These are phyloP conservation scores for Dysphania ambrosioides DNA, from an alignment of 148 eudicot species.

Conservation along the genomic window DNA sequence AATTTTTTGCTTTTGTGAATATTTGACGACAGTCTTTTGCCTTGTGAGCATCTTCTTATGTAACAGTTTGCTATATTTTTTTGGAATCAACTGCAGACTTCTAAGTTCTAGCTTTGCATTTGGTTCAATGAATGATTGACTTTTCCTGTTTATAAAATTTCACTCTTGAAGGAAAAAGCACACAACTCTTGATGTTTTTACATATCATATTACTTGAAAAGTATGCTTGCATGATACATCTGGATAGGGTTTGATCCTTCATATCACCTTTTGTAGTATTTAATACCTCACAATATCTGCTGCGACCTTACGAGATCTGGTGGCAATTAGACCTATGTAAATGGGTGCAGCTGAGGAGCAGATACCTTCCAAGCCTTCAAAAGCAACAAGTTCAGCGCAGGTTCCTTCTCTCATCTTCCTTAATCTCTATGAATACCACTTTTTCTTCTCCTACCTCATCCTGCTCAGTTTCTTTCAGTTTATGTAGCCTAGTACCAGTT, in stretches of 20 bases:
- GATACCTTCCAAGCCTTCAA: constrained; percentile 62
- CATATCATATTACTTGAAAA: neutral
- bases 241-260: constrained; percentile 8
- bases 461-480: neutral
- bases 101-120: neutral
- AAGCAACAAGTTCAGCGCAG: constrained; percentile 56
- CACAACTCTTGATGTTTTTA: neutral
- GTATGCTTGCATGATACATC: neutral
- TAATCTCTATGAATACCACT: neutral
- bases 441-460: neutral
- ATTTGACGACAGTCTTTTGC: neutral
- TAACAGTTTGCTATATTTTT: neutral
- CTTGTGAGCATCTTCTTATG: neutral
- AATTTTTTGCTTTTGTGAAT: neutral
- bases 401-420: constrained; percentile 31
- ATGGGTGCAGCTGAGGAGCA: constrained; percentile 76
- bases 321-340: constrained; percentile 26
- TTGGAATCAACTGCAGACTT: neutral
- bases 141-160: neutral
- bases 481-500: neutral
- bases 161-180: neutral
- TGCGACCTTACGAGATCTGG: constrained; percentile 10
- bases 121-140: neutral
- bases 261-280: constrained; percentile 13
- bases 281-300: neutral